Evolutionary conservation across 2,329 filamentous ascomycete genomes (phyloP).

Genomic region (Pseudogymnoascus sp.): DNA sequence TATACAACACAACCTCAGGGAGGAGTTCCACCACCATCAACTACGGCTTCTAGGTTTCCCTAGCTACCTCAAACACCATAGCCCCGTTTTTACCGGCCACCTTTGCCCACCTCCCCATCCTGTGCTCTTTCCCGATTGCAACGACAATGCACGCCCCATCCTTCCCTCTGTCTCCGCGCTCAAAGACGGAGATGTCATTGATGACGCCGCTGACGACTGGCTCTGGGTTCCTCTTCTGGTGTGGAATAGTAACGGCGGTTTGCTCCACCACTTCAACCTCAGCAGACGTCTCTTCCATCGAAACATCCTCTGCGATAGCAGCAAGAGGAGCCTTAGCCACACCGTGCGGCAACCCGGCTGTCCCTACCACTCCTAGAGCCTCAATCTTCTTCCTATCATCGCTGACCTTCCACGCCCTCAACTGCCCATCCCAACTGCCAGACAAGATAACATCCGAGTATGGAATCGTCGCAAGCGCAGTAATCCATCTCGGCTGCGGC

Average conservation of each 20-base stretch:
- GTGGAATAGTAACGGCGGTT: not conserved
- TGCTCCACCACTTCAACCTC: not conserved
- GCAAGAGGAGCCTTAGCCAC: slow-evolving; percentile 11
- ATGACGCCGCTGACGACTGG: slow-evolving; percentile 55
- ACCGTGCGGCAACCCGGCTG: slow-evolving; percentile 28
- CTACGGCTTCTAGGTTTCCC: not conserved
- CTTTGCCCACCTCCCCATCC: slow-evolving; percentile 74
- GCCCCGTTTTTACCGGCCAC: slow-evolving; percentile 68
- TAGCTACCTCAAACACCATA: slow-evolving; percentile 71
- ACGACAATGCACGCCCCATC: slow-evolving; percentile 76
- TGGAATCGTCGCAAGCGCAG: slow-evolving; percentile 75
- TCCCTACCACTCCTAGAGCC: slow-evolving; percentile 56
- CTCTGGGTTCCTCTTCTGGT: slow-evolving; percentile 18
- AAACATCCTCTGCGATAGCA: not conserved
- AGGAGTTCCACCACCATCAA: not conserved
- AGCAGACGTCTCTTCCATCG: not conserved
- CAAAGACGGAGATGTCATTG: slow-evolving; percentile 82
- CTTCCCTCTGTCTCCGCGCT: slow-evolving; percentile 68
- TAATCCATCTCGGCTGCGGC: slow-evolving; percentile 78
- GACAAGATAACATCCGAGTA: slow-evolving; percentile 86
- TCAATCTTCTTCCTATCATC: slow-evolving; percentile 77
- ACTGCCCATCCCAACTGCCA: slow-evolving; percentile 87
- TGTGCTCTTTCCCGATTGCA: slow-evolving; percentile 80
- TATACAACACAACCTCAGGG: not conserved
- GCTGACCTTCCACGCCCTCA: slow-evolving; percentile 78